A percentile compares a stretch with the other conserved stretches of the same genome.
These are phyloP conservation scores for Trichosanthes cucumerina DNA, from an alignment of 306 rosid genomes.

Conservation along the genomic window DNA sequence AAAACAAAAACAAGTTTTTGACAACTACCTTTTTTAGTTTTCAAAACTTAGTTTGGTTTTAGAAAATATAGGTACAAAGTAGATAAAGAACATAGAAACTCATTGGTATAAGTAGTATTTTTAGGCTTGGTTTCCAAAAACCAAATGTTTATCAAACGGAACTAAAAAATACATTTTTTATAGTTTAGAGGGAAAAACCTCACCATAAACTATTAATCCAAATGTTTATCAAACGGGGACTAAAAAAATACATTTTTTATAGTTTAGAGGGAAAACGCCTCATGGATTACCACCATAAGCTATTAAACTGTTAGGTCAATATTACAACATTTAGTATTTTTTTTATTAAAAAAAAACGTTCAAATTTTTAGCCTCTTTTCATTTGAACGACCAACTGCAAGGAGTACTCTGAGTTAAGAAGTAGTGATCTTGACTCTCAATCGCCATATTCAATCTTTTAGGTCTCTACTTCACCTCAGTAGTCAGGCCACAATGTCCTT, in stretches of 20 bases:
- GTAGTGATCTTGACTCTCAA: not conserved
- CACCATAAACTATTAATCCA: no score
- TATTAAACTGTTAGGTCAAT: not conserved
- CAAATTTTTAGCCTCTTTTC: not conserved
- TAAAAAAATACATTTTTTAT: not conserved
- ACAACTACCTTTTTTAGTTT: no score
- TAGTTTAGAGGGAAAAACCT: no score
- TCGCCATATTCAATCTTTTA: not conserved
- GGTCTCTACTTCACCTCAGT: not conserved
- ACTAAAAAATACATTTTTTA: no score
- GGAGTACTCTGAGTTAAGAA: not conserved
- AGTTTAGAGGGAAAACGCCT: not conserved
- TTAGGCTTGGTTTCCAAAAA: no score
- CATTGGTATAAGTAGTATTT: no score
- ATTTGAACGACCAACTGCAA: not conserved
- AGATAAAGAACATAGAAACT: no score
- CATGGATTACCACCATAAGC: not conserved
- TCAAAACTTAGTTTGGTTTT: no score
- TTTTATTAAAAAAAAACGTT: not conserved
- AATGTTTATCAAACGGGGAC: no score
- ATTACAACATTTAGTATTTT: not conserved
- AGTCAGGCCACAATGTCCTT: not conserved
- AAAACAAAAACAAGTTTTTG: no score
- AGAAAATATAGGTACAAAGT: no score
- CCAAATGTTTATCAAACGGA: no score